A percentile compares a stretch with the other conserved stretches of the same genome.
These are phyloP conservation scores for Xylariaceae sp. DNA, from an alignment of 2,329 filamentous ascomycete genomes.

Conservation along the genomic window DNA sequence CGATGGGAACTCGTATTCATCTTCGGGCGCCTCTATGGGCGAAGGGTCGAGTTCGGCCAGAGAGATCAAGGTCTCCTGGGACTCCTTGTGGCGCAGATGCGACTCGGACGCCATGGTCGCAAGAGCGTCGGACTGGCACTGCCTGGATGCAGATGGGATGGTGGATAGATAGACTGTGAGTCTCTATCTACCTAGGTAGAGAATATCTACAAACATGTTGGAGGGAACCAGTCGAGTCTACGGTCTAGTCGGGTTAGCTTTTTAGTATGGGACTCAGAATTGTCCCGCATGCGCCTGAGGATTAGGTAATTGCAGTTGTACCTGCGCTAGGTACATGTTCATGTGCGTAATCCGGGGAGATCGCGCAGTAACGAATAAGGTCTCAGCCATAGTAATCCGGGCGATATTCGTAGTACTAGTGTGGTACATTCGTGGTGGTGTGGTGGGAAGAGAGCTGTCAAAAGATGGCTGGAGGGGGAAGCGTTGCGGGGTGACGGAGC, in stretches of 20 bases:
- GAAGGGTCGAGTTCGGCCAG: constrained; percentile 76
- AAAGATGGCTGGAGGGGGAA: background rate
- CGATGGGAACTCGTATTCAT: constrained; percentile 42
- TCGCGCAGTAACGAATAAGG: background rate
- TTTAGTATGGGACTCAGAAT: too few species aligned
- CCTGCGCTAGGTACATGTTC: background rate
- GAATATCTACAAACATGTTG: background rate
- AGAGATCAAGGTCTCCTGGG: constrained; percentile 54
- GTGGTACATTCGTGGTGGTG: background rate
- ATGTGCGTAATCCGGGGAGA: background rate
- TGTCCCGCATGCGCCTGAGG: background rate
- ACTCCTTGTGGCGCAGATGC: constrained; percentile 38
- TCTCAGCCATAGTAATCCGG: background rate
- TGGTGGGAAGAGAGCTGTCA: background rate
- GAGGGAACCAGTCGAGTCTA: too few species aligned
- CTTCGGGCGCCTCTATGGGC: constrained; percentile 57
- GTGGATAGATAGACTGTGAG: background rate
- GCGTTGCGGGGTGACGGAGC: background rate
- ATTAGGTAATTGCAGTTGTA: background rate
- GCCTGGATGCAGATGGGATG: background rate
- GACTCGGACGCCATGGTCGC: constrained; percentile 29
- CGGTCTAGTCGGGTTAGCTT: too few species aligned
- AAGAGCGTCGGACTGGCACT: background rate
- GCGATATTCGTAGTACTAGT: background rate
- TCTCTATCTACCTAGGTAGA: background rate